Conservation (phyloP, 371 early-diverging fungal genomes). For the Mucor circinelloides region DNA sequence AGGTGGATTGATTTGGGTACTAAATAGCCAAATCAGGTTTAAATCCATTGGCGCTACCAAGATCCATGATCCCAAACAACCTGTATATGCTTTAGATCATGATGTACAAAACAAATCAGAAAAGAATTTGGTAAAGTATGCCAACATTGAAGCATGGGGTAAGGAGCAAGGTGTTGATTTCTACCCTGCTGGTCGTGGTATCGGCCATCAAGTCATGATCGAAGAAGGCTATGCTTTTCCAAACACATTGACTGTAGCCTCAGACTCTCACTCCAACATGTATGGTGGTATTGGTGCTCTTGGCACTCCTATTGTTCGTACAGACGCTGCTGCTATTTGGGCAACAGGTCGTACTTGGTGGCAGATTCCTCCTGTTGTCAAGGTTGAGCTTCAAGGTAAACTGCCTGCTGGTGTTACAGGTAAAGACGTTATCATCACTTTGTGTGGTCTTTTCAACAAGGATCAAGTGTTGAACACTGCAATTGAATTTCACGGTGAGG, state of each 20-base stretch:
- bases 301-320: conserved; percentile 96
- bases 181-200: conserved; percentile 95
- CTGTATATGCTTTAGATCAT: conserved; percentile 95
- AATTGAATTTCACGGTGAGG: conserved; percentile 86
- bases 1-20: neutral
- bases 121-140: conserved; percentile 88
- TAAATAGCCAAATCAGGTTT: conserved; percentile 61
- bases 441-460: conserved; percentile 83
- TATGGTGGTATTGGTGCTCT: conserved; percentile 94
- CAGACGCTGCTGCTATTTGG: conserved; percentile 97
- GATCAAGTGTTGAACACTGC: conserved; percentile 95
- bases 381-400: conserved; percentile 76
- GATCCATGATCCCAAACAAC: conserved; percentile 79
- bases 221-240: conserved; percentile 97
- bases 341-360: conserved; percentile 97
- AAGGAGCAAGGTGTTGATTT: conserved; percentile 83
- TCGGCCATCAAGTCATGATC: conserved; percentile 96
- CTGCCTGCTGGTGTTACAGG: conserved; percentile 86
- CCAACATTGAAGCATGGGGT: conserved; percentile 83
- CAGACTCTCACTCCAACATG: conserved; percentile 98
- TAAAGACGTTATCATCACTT: conserved; percentile 93
- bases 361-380: conserved; percentile 94
- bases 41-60: conserved; percentile 85
- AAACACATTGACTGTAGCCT: conserved; percentile 89
- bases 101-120: conserved; percentile 94